These are phyloP conservation scores for Paramyrothecium roridum DNA, from an alignment of 2,329 filamentous ascomycete genomes.

Conservation along the genomic window DNA sequence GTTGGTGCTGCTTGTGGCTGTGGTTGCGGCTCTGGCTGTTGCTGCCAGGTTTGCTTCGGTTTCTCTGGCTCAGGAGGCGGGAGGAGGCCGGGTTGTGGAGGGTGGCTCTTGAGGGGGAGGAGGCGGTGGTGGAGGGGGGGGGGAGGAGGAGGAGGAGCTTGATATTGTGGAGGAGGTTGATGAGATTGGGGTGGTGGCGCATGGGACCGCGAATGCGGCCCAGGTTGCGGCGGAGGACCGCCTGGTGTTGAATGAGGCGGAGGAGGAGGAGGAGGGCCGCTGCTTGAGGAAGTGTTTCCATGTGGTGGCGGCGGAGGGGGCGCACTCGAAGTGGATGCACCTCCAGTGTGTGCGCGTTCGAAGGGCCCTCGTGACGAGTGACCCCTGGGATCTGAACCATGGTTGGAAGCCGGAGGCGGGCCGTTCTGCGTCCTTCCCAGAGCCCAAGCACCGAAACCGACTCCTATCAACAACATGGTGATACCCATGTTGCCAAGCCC, in stretches of 20 bases:
- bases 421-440: conserved; percentile 35
- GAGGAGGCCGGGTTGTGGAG: conserved; percentile 19
- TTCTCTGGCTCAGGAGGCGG: conserved; percentile 24
- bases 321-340: conserved; percentile 1
- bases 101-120: conserved; percentile 30
- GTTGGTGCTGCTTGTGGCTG: conserved; percentile 11
- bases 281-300: not conserved
- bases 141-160: not conserved
- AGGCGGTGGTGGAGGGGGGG: conserved; percentile 20
- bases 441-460: conserved; percentile 77
- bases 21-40: conserved; percentile 19
- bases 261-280: not conserved
- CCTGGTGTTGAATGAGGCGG: conserved; percentile 7
- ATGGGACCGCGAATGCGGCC: conserved; percentile 27
- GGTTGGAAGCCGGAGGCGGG: conserved; percentile 28
- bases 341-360: not conserved
- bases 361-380: conserved; percentile 3
- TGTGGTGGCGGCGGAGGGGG: conserved; percentile 3
- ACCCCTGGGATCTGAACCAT: conserved; percentile 11
- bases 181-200: conserved; percentile 17
- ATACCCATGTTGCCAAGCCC: conserved; percentile 72
- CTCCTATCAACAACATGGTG: conserved; percentile 65
- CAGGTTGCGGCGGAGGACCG: conserved; percentile 24
- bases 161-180: not conserved
- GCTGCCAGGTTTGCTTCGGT: conserved; percentile 36